Base-by-base conservation (phyloP, 2,329 filamentous ascomycete species). In the Chrysoporthe austroafricana region DNA sequence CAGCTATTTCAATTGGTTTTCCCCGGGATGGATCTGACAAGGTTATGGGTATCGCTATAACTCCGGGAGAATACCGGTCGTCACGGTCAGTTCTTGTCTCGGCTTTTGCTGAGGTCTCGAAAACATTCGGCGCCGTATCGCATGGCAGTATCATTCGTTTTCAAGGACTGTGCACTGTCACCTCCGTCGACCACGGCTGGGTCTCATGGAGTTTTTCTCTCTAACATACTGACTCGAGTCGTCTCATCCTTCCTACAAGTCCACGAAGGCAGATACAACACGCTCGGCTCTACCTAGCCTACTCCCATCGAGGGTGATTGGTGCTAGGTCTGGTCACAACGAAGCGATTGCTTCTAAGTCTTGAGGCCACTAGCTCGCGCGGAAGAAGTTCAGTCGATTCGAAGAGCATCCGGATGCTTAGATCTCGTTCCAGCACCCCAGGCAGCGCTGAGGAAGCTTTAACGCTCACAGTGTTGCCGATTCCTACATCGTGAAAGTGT, bases 1-100 rank as follows among this genome's bases (percentile, higher is more conserved):
- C 59, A 61, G 59, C 59, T 46, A 61, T 61, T 61, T 61, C 59
- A 16, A 48, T 46, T 61, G 11, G 26, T 46, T 32, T 54, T 21
- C 16, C 42, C 59, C 59, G 18, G 14, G 21, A 44, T 44, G 59
- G 59, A 46, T 32, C 4, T 3, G 43, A 61, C 21, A 34, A 36
- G 50, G 42, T 61, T 13, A 32, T 42, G 59, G 42, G 39, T 61
- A n/a, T 61, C 59, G 43, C 43, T 46, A 54, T 54, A 54, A 32
- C 11, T 16, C n/a, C 26, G 50, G 21, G 26, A 54, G 50, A 39
- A 57, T 57, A 39, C 16, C 54, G 39, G 18, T 39, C 16, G 18
- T 39, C 32, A 39, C 54, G n/a, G 16, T 34, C 34, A 39, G 16
- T 57, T 57, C 54, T 32, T 16, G 54, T n/a, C 32, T 57, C 32